Conservation (phyloP, 495 filamentous ascomycete genomes). For the Penicillium simplicissimum region DNA sequence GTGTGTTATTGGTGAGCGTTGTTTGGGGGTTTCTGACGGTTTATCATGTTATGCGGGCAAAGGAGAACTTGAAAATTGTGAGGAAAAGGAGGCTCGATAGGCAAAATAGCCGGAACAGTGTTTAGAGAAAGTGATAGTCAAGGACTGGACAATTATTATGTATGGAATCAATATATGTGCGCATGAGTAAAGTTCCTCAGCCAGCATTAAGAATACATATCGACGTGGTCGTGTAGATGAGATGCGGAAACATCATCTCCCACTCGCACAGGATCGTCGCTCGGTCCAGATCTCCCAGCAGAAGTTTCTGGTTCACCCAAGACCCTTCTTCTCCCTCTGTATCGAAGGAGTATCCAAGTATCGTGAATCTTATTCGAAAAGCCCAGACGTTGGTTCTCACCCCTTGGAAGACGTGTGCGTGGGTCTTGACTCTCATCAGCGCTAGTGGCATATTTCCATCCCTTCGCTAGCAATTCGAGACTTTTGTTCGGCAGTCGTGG, state of each 20-base stretch:
- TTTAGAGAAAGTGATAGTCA: background rate
- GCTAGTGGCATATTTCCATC: background rate
- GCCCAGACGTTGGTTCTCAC: slow-evolving; percentile 2
- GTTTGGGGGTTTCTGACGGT: slow-evolving; percentile 6
- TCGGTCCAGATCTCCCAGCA: background rate
- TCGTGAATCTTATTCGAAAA: slow-evolving; percentile 1
- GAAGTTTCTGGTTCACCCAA: background rate
- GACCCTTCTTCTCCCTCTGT: background rate
- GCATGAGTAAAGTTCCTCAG: background rate
- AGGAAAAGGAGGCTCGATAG: background rate
- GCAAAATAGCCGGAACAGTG: background rate
- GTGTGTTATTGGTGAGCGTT: background rate
- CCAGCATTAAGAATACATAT: background rate
- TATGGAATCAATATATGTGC: background rate
- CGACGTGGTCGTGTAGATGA: background rate
- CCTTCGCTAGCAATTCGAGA: background rate
- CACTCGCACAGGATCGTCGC: background rate
- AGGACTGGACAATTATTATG: background rate
- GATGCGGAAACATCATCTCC: no score
- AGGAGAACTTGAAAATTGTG: slow-evolving; percentile 7
- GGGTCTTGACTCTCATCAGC: slow-evolving; percentile 1
- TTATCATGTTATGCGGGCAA: slow-evolving; percentile 8
- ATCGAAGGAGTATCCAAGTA: background rate
- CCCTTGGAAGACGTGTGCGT: slow-evolving; percentile 1
- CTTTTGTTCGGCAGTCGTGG: slow-evolving; percentile 6